phyloP scores from a whole-genome alignment of 768 basidiomycete species.

The Tulasnella sp. region DNA sequence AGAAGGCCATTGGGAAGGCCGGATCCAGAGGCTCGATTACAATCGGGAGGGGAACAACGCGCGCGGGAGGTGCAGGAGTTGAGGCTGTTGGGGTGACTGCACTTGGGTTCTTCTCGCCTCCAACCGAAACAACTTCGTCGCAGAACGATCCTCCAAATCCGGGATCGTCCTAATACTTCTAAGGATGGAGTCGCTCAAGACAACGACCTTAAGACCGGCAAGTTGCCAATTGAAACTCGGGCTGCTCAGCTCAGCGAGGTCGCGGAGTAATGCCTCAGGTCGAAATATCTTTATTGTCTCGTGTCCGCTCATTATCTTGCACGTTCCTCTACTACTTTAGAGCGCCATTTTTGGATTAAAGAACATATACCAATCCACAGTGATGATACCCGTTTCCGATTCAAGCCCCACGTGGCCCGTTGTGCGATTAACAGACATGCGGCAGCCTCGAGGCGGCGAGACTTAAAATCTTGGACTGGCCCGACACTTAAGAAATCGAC shows the following conservation, averaged over 20 bases:
- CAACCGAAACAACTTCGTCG: neutral
- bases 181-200: neutral
- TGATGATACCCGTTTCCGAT: neutral
- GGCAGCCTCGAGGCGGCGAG: neutral
- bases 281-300: neutral
- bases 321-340: neutral
- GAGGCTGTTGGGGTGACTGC: conserved; percentile 70
- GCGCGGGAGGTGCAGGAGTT: conserved; percentile 63
- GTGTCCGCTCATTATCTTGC: neutral
- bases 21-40: conserved; percentile 23
- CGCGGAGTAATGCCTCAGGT: neutral
- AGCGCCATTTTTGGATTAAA: neutral
- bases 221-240: neutral
- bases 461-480: conserved; percentile 1
- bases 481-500: neutral
- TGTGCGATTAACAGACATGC: neutral
- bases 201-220: neutral
- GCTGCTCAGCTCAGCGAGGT: neutral
- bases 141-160: neutral
- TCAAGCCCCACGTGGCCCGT: neutral
- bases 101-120: conserved; percentile 62
- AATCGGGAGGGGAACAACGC: conserved; percentile 25
- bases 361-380: neutral
- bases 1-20: conserved; percentile 33
- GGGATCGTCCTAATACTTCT: neutral